A percentile compares a stretch with the other conserved stretches of the same genome.
Evolutionary conservation across 176 grass and related monocot species (phyloP).

Genomic region (Carex kokanica): DNA sequence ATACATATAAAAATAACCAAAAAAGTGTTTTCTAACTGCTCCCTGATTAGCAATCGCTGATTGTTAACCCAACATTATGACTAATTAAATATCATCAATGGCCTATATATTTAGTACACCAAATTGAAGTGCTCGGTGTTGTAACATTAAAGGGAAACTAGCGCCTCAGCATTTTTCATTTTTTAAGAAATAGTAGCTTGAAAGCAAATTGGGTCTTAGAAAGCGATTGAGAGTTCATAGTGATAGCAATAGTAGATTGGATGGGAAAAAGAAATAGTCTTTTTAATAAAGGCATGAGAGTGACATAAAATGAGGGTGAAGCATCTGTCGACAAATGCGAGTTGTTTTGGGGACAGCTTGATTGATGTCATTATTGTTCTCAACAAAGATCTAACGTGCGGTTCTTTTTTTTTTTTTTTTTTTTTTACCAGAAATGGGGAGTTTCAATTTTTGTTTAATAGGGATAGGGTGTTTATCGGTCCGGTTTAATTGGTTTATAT

Average conservation of each 20-base stretch:
- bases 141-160: neutral
- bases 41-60: neutral
- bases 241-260: neutral
- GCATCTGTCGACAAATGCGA: neutral
- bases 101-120: neutral
- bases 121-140: neutral
- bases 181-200: neutral
- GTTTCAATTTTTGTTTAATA: too few species aligned
- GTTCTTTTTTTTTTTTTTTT: neutral
- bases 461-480: too few species aligned
- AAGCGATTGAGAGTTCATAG: neutral
- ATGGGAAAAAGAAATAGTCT: neutral
- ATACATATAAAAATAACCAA: neutral
- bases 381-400: neutral
- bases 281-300: constrained; percentile 20
- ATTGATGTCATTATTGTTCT: constrained; percentile 4
- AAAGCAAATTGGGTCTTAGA: constrained; percentile 8
- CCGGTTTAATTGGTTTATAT: too few species aligned
- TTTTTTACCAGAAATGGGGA: neutral
- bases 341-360: constrained; percentile 15
- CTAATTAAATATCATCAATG: neutral
- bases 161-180: neutral
- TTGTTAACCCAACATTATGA: neutral
- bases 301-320: neutral
- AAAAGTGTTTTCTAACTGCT: neutral